Conservation (phyloP, 352 stramenopile species). For the Phytophthora capsici region DNA sequence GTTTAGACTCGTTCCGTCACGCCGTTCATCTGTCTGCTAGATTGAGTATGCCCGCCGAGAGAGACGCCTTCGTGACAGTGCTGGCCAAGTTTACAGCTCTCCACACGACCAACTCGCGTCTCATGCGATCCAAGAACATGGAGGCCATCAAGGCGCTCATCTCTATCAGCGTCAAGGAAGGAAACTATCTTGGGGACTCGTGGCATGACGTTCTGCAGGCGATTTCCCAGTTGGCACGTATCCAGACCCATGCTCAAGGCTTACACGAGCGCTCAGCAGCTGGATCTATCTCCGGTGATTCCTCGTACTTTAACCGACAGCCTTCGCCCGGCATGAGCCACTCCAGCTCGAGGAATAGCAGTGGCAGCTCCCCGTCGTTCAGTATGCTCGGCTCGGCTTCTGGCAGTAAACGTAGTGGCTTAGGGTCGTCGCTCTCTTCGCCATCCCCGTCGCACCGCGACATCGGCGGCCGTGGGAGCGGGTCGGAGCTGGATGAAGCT, state of each 20-base stretch:
- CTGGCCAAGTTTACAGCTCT: constrained; percentile 97
- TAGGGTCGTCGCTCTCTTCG: constrained; percentile 37
- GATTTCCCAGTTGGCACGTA: constrained; percentile 97
- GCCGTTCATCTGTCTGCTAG: constrained; percentile 91
- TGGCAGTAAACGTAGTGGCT: constrained; percentile 33
- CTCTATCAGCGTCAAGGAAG: constrained; percentile 96
- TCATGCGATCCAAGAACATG: constrained; percentile 98
- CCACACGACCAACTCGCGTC: constrained; percentile 89
- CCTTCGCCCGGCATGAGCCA: constrained; percentile 35
- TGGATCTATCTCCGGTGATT: constrained; percentile 40
- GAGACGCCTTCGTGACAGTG: constrained; percentile 97
- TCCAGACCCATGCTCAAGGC: constrained; percentile 96
- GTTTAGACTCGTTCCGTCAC: constrained; percentile 95
- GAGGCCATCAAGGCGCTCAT: constrained; percentile 97
- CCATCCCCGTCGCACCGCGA: constrained; percentile 68
- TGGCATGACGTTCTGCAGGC: constrained; percentile 97
- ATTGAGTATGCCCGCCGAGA: constrained; percentile 92
- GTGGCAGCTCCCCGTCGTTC: constrained; percentile 35
- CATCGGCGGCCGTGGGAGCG: constrained; percentile 30
- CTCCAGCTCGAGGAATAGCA: constrained; percentile 40
- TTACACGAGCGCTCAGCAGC: constrained; percentile 49
- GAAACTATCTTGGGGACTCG: constrained; percentile 96
- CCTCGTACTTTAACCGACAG: constrained; percentile 84
- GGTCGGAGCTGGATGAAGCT: constrained; percentile 51
- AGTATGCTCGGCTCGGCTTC: constrained; percentile 35